Conservation (phyloP, 441 rosid genomes). For the Cnidoscolus chayamansa region DNA sequence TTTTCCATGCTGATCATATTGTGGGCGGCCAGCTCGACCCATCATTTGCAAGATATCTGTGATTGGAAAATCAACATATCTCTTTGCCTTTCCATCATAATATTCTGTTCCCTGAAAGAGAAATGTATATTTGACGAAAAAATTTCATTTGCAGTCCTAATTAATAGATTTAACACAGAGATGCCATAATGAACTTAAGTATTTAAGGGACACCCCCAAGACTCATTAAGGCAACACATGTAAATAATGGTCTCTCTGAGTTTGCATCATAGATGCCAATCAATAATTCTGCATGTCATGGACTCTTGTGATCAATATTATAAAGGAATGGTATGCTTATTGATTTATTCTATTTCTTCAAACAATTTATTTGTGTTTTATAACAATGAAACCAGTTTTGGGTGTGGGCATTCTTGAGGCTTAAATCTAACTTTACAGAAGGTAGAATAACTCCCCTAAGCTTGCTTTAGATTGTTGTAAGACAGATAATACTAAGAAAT, state of each 20-base stretch:
- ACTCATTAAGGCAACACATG: slow-evolving; percentile 2
- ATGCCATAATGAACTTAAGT: slow-evolving; percentile 14
- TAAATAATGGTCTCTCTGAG: neutral
- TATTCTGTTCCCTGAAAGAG: slow-evolving; percentile 89
- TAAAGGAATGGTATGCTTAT: neutral
- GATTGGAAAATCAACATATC: slow-evolving; percentile 97
- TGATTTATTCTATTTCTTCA: neutral
- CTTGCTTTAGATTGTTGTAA: neutral
- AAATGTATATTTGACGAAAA: slow-evolving; percentile 19
- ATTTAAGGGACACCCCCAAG: neutral
- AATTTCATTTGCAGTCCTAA: neutral
- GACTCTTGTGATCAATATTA: neutral
- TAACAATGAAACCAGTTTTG: neutral
- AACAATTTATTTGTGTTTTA: neutral
- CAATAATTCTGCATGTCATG: neutral
- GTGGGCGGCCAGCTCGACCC: slow-evolving; percentile 99
- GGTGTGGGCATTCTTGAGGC: neutral
- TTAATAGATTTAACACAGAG: slow-evolving; percentile 1
- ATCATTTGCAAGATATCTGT: slow-evolving; percentile 99
- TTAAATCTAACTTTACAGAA: neutral
- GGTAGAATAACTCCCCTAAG: neutral
- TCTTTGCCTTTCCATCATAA: slow-evolving; percentile 92
- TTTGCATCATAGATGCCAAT: neutral
- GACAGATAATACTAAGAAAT: neutral
- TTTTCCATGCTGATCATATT: slow-evolving; percentile 97